These are phyloP conservation scores for Pleurotus djamor DNA, from an alignment of 768 basidiomycete species.

Conservation along the genomic window DNA sequence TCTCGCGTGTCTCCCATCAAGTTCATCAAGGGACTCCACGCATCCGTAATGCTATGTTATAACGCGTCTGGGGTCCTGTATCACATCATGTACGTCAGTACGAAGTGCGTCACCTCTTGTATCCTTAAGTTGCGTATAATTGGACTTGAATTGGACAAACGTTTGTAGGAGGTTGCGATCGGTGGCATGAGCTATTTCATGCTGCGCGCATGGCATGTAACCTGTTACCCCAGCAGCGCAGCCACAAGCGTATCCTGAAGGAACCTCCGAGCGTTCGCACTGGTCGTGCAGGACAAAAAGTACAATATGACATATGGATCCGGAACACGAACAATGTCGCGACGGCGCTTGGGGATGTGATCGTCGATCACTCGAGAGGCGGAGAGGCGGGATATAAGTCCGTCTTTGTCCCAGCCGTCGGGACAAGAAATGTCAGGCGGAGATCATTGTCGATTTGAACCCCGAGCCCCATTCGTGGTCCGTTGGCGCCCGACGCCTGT, in stretches of 20 bases:
- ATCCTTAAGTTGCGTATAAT: no score
- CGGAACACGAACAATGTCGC: no score
- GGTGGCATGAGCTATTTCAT: no score
- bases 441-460: neutral
- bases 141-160: no score
- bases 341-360: no score
- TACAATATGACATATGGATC: no score
- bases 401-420: neutral
- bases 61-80: neutral
- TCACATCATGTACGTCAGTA: neutral
- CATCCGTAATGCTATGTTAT: neutral
- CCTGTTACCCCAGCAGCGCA: no score
- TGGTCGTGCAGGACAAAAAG: no score
- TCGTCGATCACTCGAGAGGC: neutral
- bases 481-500: neutral
- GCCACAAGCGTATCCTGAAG: no score
- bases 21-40: neutral
- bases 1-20: neutral
- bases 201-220: no score
- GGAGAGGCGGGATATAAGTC: constrained; percentile 4
- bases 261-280: no score
- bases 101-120: neutral
- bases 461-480: neutral
- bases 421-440: neutral
- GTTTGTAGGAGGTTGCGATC: no score